Evolutionary conservation across 2,329 filamentous ascomycete genomes (phyloP).

Genomic region (Sporothrix pseudoabietina): DNA sequence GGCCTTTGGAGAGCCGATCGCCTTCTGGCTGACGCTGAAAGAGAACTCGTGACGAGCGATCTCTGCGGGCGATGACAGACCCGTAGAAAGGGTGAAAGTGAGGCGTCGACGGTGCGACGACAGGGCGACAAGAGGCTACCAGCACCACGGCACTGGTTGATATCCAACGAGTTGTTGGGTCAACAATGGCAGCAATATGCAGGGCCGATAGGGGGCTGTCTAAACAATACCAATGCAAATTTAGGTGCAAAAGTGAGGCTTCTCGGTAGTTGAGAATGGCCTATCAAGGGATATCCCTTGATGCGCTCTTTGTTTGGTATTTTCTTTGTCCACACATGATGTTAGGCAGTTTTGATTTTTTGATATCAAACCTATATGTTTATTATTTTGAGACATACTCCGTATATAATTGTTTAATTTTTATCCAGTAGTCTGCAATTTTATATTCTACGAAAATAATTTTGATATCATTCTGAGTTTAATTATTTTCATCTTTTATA

Average conservation of each 20-base stretch:
- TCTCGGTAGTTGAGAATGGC: not conserved
- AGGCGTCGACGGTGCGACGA: no score
- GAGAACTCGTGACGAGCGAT: not conserved
- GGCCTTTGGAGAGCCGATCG: not conserved
- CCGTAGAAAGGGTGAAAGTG: not conserved
- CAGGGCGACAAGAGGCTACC: no score
- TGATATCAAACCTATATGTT: not conserved
- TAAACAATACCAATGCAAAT: not conserved
- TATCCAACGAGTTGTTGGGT: not conserved
- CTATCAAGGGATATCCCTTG: not conserved
- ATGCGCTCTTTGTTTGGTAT: not conserved
- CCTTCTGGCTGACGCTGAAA: not conserved
- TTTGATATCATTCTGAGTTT: not conserved
- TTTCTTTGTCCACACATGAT: not conserved
- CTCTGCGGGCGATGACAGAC: not conserved
- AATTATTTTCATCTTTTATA: no score
- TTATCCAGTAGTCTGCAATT: no score
- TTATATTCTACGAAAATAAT: not conserved
- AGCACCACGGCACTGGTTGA: not conserved
- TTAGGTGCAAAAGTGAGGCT: not conserved
- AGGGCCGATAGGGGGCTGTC: not conserved
- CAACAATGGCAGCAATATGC: not conserved
- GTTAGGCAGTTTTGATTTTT: not conserved
- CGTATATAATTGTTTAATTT: no score
- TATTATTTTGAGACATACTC: not conserved